Evolutionary conservation across 805 yeast genomes (phyloP).

Genomic region (Kodamaea sagamina): DNA sequence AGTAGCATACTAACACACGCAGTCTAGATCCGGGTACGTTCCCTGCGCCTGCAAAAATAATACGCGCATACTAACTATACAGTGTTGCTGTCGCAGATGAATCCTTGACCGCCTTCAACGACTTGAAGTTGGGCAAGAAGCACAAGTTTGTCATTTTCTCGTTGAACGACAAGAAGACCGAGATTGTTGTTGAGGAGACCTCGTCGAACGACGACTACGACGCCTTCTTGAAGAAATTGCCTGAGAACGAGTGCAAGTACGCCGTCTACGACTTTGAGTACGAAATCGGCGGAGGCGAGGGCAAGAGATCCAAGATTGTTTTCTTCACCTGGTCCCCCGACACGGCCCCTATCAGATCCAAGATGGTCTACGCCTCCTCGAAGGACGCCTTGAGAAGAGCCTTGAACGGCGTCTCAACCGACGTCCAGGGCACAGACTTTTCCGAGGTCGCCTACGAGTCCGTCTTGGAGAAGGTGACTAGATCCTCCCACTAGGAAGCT

Average conservation of each 20-base stretch:
- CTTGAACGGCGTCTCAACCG: constrained; percentile 89
- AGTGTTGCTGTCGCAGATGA: constrained; percentile 65
- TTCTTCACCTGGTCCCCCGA: constrained; percentile 95
- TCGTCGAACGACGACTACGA: constrained; percentile 79
- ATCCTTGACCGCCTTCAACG: constrained; percentile 91
- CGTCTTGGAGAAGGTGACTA: constrained; percentile 85
- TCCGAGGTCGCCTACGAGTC: constrained; percentile 95
- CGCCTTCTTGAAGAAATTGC: constrained; percentile 79
- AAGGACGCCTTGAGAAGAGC: constrained; percentile 98
- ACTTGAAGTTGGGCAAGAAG: constrained; percentile 91
- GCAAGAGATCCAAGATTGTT: constrained; percentile 80
- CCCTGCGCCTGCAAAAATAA: background rate
- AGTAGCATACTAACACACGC: constrained; percentile 15
- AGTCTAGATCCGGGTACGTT: constrained; percentile 23
- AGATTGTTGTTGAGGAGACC: constrained; percentile 85
- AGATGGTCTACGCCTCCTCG: constrained; percentile 99
- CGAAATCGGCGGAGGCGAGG: constrained; percentile 86
- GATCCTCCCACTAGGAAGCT: constrained; percentile 42
- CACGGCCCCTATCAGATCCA: constrained; percentile 89
- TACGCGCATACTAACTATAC: constrained; percentile 23
- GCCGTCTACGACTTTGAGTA: constrained; percentile 97
- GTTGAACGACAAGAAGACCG: constrained; percentile 82
- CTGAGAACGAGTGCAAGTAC: constrained; percentile 94
- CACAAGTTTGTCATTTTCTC: constrained; percentile 79
- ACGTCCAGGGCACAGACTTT: constrained; percentile 97